These are phyloP conservation scores for Saccharomyces kudriavzevii DNA, from an alignment of 805 yeast species.

Conservation along the genomic window DNA sequence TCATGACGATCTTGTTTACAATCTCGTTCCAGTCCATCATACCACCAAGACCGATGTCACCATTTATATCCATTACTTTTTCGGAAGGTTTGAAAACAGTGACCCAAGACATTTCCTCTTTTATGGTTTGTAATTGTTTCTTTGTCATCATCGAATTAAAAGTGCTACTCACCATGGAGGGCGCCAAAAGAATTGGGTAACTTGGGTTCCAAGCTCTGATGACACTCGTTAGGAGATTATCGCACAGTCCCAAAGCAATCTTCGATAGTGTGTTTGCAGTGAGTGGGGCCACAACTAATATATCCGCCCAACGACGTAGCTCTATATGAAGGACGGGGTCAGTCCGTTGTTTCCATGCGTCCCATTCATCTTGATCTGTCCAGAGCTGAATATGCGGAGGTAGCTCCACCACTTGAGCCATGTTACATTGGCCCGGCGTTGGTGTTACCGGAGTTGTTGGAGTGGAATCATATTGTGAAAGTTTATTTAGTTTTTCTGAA, in stretches of 20 bases:
- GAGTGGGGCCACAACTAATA: conserved; percentile 85
- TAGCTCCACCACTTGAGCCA: conserved; percentile 34
- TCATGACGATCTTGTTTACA: conserved; percentile 73
- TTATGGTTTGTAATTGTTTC: conserved; percentile 65
- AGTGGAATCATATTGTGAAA: not conserved
- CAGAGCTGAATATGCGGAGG: conserved; percentile 74
- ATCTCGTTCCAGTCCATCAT: conserved; percentile 97
- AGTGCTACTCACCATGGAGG: conserved; percentile 91
- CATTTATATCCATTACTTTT: conserved; percentile 84
- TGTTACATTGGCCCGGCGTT: conserved; percentile 6
- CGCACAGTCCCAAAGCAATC: conserved; percentile 84
- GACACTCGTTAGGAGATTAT: conserved; percentile 81
- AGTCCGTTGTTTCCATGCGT: conserved; percentile 66
- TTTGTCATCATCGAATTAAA: conserved; percentile 85
- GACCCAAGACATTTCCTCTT: conserved; percentile 92
- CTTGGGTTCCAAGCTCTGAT: conserved; percentile 93
- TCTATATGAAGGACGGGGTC: conserved; percentile 96
- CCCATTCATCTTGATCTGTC: conserved; percentile 95
- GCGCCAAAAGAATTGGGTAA: conserved; percentile 83
- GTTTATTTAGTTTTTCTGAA: not conserved
- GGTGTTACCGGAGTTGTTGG: conserved; percentile 6
- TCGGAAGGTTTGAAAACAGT: conserved; percentile 91
- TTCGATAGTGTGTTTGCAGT: conserved; percentile 90
- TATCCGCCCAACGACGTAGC: conserved; percentile 93
- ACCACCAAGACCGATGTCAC: conserved; percentile 99